phyloP scores from a whole-genome alignment of 2,329 filamentous ascomycete genomes.

The Xylariaceae sp. region DNA sequence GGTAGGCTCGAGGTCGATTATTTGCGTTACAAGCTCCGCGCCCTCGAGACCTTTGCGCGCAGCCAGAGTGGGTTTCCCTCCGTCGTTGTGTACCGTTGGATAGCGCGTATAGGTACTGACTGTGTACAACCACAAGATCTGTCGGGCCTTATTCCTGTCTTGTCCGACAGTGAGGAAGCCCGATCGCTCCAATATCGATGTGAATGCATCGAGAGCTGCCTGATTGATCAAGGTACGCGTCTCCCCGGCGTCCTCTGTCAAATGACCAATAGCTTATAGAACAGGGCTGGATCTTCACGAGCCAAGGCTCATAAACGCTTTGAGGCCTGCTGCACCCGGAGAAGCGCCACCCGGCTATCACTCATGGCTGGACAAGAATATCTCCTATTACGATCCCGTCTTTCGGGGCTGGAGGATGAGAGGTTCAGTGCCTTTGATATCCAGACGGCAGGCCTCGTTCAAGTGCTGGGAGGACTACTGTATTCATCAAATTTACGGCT shows the following conservation, averaged over 20 bases:
- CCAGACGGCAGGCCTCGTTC: conserved; percentile 39
- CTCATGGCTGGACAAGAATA: conserved; percentile 51
- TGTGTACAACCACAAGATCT: conserved; percentile 32
- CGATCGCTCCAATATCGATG: conserved; percentile 54
- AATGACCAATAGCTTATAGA: conserved; percentile 9
- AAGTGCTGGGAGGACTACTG: conserved; percentile 55
- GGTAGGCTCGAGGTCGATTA: conserved; percentile 49
- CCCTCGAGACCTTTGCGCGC: conserved; percentile 46
- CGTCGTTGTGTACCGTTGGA: conserved; percentile 1
- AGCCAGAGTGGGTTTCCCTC: conserved; percentile 45
- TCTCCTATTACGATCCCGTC: conserved; percentile 46
- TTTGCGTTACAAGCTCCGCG: conserved; percentile 52
- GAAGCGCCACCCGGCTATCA: conserved; percentile 46
- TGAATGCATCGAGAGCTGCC: conserved; percentile 53
- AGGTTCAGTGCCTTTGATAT: conserved; percentile 34
- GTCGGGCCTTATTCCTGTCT: conserved; percentile 37
- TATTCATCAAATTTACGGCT: conserved; percentile 57
- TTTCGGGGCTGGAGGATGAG: conserved; percentile 39
- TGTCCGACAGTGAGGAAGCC: conserved; percentile 56
- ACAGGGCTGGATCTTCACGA: conserved; percentile 43
- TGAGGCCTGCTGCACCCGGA: conserved; percentile 35
- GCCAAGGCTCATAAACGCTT: conserved; percentile 35
- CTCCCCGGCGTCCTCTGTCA: conserved; percentile 5
- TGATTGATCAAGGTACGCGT: conserved; percentile 44
- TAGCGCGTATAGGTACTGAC: conserved; percentile 4